phyloP scores from a whole-genome alignment of 1,139 yeast genomes.

The Geotrichum fermentans region DNA sequence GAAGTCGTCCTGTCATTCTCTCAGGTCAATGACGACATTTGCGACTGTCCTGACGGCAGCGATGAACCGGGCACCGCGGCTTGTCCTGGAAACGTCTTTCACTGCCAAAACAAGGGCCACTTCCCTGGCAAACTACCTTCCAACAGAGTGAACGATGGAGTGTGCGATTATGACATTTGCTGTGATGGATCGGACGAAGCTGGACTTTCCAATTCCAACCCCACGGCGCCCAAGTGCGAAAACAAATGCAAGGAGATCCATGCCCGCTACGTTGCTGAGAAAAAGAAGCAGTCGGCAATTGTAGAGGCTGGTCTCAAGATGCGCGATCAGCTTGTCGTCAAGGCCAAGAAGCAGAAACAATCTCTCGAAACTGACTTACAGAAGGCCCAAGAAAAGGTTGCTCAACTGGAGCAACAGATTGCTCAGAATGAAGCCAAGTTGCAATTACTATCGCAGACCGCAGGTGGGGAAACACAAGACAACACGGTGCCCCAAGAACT shows the following conservation, averaged over 20 bases:
- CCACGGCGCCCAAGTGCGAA: constrained; percentile 26
- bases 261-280: constrained; percentile 21
- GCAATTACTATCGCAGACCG: neutral
- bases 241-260: constrained; percentile 20
- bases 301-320: constrained; percentile 21
- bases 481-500: constrained; percentile 20
- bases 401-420: neutral
- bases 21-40: constrained; percentile 79
- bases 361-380: constrained; percentile 12
- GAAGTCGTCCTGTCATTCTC: constrained; percentile 52
- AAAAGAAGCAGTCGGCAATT: constrained; percentile 23
- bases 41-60: constrained; percentile 97
- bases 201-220: constrained; percentile 28
- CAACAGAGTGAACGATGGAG: constrained; percentile 76
- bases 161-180: constrained; percentile 83
- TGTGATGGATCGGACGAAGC: constrained; percentile 94
- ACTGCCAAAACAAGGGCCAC: constrained; percentile 75
- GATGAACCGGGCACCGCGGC: constrained; percentile 97
- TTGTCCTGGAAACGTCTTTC: constrained; percentile 55
- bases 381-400: constrained; percentile 8
- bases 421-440: constrained; percentile 1
- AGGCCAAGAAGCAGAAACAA: constrained; percentile 15
- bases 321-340: constrained; percentile 21
- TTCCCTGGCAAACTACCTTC: constrained; percentile 47
- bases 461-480: neutral